Percentiles rank a stretch among this genome's conserved stretches.
Conservation (phyloP, 148 eudicot species). For the Bassia scoparia region DNA sequence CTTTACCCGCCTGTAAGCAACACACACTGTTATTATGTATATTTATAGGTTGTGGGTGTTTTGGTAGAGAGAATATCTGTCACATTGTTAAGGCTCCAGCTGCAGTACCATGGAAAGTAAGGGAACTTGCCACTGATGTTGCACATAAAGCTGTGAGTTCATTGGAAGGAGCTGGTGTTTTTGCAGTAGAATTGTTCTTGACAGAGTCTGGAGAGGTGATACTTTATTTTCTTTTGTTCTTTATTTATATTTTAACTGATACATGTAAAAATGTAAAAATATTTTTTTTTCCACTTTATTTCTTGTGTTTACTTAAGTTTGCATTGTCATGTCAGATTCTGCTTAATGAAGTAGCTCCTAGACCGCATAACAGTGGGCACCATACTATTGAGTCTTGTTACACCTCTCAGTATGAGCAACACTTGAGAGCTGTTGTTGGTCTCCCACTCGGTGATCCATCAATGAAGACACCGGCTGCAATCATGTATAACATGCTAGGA, state of each 20-base stretch:
- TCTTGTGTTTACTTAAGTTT: background rate
- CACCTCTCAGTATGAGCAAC: conserved; percentile 94
- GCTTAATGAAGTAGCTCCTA: conserved; percentile 91
- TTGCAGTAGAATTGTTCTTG: conserved; percentile 89
- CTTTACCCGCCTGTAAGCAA: background rate
- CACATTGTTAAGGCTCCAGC: conserved; percentile 97
- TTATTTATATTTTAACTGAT: background rate
- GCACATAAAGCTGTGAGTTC: conserved; percentile 78
- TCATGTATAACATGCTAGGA: conserved; percentile 95
- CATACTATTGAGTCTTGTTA: conserved; percentile 93
- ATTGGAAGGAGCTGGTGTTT: conserved; percentile 94
- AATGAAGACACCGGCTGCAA: conserved; percentile 85
- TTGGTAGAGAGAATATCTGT: conserved; percentile 77
- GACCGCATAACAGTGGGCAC: conserved; percentile 98
- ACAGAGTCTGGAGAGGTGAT: conserved; percentile 78
- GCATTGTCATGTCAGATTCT: conserved; percentile 49
- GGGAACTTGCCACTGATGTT: conserved; percentile 72
- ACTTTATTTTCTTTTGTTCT: background rate
- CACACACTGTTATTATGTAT: background rate
- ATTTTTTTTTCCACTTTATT: background rate
- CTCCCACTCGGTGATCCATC: conserved; percentile 96
- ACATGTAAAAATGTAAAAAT: too few relatives aligned
- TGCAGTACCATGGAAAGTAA: conserved; percentile 67
- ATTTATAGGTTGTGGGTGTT: conserved; percentile 14
- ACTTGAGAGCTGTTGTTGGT: conserved; percentile 86